A percentile compares a stretch with the other conserved stretches of the same genome.
Conservation (phyloP, 1,139 yeast genomes). For the Scheffersomyces parashehatae region DNA sequence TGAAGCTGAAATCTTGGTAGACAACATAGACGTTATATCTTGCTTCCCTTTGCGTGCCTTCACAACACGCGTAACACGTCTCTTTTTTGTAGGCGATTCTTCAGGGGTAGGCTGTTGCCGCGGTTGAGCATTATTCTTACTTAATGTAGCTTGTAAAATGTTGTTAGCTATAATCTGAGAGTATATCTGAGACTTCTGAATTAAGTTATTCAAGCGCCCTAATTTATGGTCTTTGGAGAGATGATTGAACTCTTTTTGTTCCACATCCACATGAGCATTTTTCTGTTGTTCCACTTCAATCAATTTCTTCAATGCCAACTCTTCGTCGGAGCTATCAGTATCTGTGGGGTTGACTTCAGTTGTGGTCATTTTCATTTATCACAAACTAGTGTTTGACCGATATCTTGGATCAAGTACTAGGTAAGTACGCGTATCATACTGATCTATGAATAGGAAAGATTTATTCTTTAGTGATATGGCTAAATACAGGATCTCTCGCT, state of each 20-base stretch:
- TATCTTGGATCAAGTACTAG: too few species aligned
- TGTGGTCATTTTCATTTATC: too few species aligned
- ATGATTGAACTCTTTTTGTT: constrained; percentile 41
- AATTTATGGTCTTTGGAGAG: constrained; percentile 49
- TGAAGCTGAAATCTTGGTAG: constrained; percentile 16
- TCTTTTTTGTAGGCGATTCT: constrained; percentile 16
- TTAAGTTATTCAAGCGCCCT: constrained; percentile 65
- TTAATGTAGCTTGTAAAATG: constrained; percentile 50
- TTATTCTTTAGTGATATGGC: too few species aligned
- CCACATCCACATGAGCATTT: constrained; percentile 16
- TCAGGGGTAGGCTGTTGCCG: constrained; percentile 5
- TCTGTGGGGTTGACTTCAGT: too few species aligned
- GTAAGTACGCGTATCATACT: too few species aligned
- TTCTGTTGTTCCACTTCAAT: constrained; percentile 2
- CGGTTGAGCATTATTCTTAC: constrained; percentile 14
- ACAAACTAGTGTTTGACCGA: too few species aligned
- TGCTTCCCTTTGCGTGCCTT: constrained; percentile 7
- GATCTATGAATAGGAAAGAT: too few species aligned
- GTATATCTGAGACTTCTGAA: constrained; percentile 80
- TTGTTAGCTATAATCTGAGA: constrained; percentile 82
- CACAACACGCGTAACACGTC: constrained; percentile 8
- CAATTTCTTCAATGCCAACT: background rate
- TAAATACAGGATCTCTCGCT: too few species aligned
- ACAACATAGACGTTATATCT: constrained; percentile 28
- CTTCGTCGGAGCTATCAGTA: background rate